Percentiles rank a stretch among this genome's conserved stretches.
Conservation (phyloP, 805 yeast species). For the Alloascoidea hylecoeti region DNA sequence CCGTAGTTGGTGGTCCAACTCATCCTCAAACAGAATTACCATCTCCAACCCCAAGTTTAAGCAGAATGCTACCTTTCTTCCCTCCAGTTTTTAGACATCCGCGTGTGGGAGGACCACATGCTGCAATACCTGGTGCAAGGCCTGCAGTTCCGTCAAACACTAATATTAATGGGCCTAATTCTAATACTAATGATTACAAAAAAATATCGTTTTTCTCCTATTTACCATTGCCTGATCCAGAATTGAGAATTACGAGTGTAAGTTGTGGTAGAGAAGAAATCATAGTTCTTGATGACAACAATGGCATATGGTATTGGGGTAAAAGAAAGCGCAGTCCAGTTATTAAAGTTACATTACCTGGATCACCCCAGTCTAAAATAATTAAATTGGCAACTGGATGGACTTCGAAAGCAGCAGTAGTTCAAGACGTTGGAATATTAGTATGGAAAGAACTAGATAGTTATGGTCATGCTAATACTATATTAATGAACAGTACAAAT, state of each 20-base stretch:
- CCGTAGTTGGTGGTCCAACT: constrained; percentile 10
- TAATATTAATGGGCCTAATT: constrained; percentile 5
- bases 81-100: no score
- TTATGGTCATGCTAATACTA: constrained; percentile 23
- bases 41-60: constrained; percentile 1
- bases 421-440: constrained; percentile 37
- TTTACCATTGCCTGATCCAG: no score
- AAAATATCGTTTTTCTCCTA: no score
- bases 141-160: constrained; percentile 4
- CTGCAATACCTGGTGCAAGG: no score
- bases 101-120: no score
- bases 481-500: constrained; percentile 26
- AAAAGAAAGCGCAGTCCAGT: constrained; percentile 5
- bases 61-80: no score
- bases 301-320: constrained; percentile 53
- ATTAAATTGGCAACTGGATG: constrained; percentile 48
- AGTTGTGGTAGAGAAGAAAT: constrained; percentile 55
- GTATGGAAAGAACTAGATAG: constrained; percentile 34
- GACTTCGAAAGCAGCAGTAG: constrained; percentile 38
- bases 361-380: constrained; percentile 5
- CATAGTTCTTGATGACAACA: constrained; percentile 37
- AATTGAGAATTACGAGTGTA: constrained; percentile 31
- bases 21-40: constrained; percentile 10
- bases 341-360: constrained; percentile 9
- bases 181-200: no score